Base-by-base conservation (phyloP, 1,139 yeast genomes). In the Candida buenavistaensis region DNA sequence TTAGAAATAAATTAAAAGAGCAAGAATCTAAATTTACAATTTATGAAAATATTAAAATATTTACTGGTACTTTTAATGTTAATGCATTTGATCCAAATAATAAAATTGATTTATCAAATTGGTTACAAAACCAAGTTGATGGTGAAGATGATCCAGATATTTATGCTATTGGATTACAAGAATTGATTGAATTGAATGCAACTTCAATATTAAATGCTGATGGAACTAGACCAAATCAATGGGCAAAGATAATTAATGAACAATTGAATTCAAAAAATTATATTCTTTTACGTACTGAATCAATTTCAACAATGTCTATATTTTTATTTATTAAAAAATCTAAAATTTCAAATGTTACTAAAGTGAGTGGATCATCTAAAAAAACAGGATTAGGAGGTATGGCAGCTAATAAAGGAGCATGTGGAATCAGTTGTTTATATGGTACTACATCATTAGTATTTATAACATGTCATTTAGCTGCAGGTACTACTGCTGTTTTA, bases 331-430 rank as follows among this genome's bases (percentile, higher is more conserved):
- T 57, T 14, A 56, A 58, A 34, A 55, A 53, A 29, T 66, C 78
- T 1, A 80, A 82, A 45, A 71, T 84, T 12, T 64, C 70, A 14
- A 66, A 77, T 43, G 80, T 94, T 20, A 82, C 81, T 25, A 81
- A 82, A 46, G 82, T 88, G 12, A 85, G 85, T 39, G 94, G 95
- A 0, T 77, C 88, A 14, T 77, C 82, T 19, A 86, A 85, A 50
- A 88, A 88, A 57, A 87, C 96, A 0, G 96, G 96, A 0, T 69
- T 88, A 44, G 95, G 96, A 12, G 96, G 96, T 12, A 87, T 88
- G 62, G 79, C 95, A 2, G 95, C 96, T 1, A 88, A 88, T 59
- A 88, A 88, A 55, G 96, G 96, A 15, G 96, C 92, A 2, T 88
- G 90, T 43, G 95, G 92, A 0, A 84, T 88, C 2, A 78, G 95